These are phyloP conservation scores for Iris pallida DNA, from an alignment of 116 monocot species.

Conservation along the genomic window DNA sequence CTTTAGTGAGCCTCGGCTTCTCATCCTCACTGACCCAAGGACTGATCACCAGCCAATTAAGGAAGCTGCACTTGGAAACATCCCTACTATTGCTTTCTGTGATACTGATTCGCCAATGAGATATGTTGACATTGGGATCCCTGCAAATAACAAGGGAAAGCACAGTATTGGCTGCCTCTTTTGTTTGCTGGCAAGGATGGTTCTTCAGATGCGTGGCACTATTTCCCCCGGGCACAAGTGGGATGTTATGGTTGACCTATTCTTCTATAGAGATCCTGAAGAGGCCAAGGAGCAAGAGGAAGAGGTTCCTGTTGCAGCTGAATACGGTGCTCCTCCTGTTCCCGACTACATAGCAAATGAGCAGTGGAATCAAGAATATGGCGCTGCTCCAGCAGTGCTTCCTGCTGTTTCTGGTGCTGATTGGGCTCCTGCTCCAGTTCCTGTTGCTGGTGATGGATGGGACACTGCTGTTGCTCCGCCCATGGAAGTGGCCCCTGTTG, in stretches of 20 bases:
- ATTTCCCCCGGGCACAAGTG: constrained; percentile 34
- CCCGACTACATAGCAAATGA: constrained; percentile 15
- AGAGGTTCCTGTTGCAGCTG: constrained; percentile 32
- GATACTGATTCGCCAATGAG: constrained; percentile 52
- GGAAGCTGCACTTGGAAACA: constrained; percentile 47
- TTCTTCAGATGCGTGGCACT: constrained; percentile 48
- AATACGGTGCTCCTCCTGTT: constrained; percentile 18
- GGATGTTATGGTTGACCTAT: constrained; percentile 46
- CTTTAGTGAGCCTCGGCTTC: constrained; percentile 54
- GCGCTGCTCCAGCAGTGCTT: constrained; percentile 5
- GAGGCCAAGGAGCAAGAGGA: constrained; percentile 38
- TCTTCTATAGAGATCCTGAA: constrained; percentile 32
- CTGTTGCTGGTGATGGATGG: constrained; percentile 23
- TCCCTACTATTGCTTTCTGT: constrained; percentile 50
- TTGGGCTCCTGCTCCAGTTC: constrained; percentile 25
- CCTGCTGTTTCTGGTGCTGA: constrained; percentile 14
- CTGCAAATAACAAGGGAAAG: constrained; percentile 49
- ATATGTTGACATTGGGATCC: constrained; percentile 50
- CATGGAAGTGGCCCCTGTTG: constrained; percentile 2
- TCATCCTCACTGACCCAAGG: constrained; percentile 60
- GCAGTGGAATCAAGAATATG: constrained; percentile 30
- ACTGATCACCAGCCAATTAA: constrained; percentile 64
- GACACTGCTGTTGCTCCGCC: constrained; percentile 27
- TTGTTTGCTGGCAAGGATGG: constrained; percentile 49
- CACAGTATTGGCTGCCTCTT: constrained; percentile 43